A percentile compares a stretch with the other conserved stretches of the same genome.
phyloP scores from a whole-genome alignment of 805 yeast genomes.

The Dipodascopsis uninucleata region DNA sequence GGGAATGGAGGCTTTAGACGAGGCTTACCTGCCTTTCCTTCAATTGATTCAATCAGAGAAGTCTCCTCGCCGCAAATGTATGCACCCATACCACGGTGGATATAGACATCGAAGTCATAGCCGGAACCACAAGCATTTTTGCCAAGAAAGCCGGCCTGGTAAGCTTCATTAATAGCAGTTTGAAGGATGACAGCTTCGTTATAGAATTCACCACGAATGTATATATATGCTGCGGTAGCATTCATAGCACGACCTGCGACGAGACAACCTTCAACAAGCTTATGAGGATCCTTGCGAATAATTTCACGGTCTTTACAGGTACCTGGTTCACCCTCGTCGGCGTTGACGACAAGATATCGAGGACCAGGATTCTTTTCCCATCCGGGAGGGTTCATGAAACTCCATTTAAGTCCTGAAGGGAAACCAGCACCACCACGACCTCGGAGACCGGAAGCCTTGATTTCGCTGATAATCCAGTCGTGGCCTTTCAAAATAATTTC shows the following conservation, averaged over 20 bases:
- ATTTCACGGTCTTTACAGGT: conserved; percentile 91
- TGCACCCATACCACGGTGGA: conserved; percentile 93
- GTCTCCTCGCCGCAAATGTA: conserved; percentile 92
- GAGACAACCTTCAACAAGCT: conserved; percentile 86
- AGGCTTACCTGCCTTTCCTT: conserved; percentile 92
- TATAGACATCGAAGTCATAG: conserved; percentile 73
- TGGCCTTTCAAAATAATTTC: conserved; percentile 81
- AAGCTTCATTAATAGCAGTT: conserved; percentile 82
- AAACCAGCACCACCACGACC: conserved; percentile 95
- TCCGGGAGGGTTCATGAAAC: conserved; percentile 92
- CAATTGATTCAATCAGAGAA: conserved; percentile 80
- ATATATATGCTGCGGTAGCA: conserved; percentile 88
- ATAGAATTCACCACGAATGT: conserved; percentile 87
- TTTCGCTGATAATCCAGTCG: conserved; percentile 84
- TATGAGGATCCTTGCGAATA: conserved; percentile 87
- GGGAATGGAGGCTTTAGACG: conserved; percentile 94
- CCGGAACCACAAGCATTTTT: conserved; percentile 86
- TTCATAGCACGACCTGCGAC: conserved; percentile 90
- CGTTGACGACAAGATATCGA: conserved; percentile 74
- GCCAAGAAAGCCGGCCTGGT: conserved; percentile 74
- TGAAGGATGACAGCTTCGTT: conserved; percentile 73
- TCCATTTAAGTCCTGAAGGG: conserved; percentile 89
- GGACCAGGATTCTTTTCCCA: conserved; percentile 93
- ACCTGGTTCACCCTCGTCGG: conserved; percentile 95
- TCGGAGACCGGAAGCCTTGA: conserved; percentile 77